These are phyloP conservation scores for Solanum infundibuliforme DNA, from an alignment of 257 asterid genomes.

Conservation along the genomic window DNA sequence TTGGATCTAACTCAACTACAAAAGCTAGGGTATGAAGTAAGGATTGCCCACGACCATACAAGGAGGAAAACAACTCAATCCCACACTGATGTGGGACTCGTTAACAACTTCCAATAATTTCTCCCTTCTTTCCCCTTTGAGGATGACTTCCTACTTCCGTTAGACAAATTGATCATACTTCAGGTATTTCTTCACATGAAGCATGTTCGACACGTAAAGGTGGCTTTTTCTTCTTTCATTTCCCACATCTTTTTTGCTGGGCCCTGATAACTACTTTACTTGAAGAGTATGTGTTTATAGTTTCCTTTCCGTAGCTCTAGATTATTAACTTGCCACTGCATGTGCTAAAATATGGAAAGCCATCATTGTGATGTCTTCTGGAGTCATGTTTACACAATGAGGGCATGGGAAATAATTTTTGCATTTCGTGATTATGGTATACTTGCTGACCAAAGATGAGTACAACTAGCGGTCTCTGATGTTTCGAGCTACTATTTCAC, in stretches of 20 bases:
- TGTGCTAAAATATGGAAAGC: neutral
- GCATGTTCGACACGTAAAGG: neutral
- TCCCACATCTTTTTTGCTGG: neutral
- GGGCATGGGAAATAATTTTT: neutral
- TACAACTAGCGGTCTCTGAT: neutral
- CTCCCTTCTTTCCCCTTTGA: neutral
- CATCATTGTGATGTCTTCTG: neutral
- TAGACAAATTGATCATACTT: neutral
- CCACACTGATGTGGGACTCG: neutral
- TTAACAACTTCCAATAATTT: neutral
- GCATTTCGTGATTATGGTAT: neutral
- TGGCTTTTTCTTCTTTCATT: neutral
- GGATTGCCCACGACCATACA: neutral
- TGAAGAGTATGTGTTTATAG: neutral
- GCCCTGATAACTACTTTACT: neutral
- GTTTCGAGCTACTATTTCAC: neutral
- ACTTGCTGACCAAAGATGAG: neutral
- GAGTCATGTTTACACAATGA: neutral
- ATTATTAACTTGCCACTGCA: neutral
- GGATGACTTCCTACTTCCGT: neutral
- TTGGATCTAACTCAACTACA: neutral
- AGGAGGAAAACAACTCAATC: neutral
- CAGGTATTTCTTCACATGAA: neutral
- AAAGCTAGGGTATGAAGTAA: neutral
- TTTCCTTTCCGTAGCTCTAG: neutral